Percentiles rank a stretch among this genome's conserved stretches.
phyloP scores from a whole-genome alignment of 2,329 filamentous ascomycete genomes.

The Xylariales sp. region DNA sequence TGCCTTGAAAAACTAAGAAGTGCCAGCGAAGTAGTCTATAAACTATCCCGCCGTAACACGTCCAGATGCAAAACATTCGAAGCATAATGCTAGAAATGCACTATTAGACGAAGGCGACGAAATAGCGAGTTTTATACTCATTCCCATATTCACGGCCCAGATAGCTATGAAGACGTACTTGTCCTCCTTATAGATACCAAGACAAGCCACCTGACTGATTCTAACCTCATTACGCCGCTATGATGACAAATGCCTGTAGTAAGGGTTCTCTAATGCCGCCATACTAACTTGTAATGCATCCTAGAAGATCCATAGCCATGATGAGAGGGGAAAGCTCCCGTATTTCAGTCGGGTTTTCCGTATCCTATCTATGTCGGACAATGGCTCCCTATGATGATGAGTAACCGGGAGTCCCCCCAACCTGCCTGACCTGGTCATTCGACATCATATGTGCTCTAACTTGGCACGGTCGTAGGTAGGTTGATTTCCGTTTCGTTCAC shows the following conservation, averaged over 20 bases:
- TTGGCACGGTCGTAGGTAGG: constrained; percentile 49
- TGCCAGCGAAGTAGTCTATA: not conserved
- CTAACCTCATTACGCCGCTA: constrained; percentile 5
- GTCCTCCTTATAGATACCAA: constrained; percentile 15
- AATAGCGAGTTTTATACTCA: constrained; percentile 15
- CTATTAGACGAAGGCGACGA: not conserved
- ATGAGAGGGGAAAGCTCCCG: constrained; percentile 1
- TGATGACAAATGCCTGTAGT: constrained; percentile 1
- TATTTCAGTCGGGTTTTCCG: not conserved
- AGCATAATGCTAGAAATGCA: not conserved
- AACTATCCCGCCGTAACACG: not conserved
- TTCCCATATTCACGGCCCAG: constrained; percentile 23
- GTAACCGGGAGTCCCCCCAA: not conserved
- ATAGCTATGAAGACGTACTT: constrained; percentile 26
- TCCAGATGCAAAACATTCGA: not conserved
- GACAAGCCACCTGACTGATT: constrained; percentile 6
- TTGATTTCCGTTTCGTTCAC: constrained; percentile 47
- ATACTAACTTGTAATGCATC: constrained; percentile 2
- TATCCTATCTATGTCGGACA: not conserved
- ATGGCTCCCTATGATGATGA: constrained; percentile 1
- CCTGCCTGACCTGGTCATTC: not conserved
- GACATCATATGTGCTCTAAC: constrained; percentile 41
- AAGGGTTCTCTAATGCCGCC: not conserved
- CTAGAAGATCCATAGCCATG: not conserved
- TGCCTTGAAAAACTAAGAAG: not conserved